A percentile compares a stretch with the other conserved stretches of the same genome.
phyloP scores from a whole-genome alignment of 108 stramenopile genomes.

The Cyclotella atomus region DNA sequence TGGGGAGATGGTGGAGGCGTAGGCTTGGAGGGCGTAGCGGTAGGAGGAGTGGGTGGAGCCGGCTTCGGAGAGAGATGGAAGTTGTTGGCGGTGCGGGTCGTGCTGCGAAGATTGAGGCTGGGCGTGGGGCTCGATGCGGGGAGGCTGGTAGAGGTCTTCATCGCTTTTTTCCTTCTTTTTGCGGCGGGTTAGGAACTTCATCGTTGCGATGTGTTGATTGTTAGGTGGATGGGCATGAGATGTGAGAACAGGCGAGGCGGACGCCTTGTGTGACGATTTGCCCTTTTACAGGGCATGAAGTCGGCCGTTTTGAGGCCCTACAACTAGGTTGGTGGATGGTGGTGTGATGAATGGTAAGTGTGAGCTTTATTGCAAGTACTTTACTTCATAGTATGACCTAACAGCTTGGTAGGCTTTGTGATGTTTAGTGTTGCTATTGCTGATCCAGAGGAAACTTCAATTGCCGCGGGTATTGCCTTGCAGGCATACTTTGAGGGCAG shows the following conservation, averaged over 20 bases:
- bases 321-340: too few relatives aligned
- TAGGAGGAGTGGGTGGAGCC: slow-evolving; percentile 7
- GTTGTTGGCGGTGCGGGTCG: slow-evolving; percentile 7
- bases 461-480: slow-evolving; percentile 53
- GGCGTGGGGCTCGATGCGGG: background rate
- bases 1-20: slow-evolving; percentile 35
- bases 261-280: too few relatives aligned
- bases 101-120: background rate
- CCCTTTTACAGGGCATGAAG: too few relatives aligned
- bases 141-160: slow-evolving; percentile 25
- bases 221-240: background rate
- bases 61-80: background rate
- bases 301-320: too few relatives aligned
- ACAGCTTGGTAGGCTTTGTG: too few relatives aligned
- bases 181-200: slow-evolving; percentile 10
- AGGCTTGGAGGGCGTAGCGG: slow-evolving; percentile 42
- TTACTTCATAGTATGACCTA: too few relatives aligned
- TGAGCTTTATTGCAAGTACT: too few relatives aligned
- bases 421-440: slow-evolving; percentile 46
- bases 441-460: slow-evolving; percentile 53
- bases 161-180: slow-evolving; percentile 42
- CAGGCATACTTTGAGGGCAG: slow-evolving; percentile 67
- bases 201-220: background rate
- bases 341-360: slow-evolving; percentile 65
- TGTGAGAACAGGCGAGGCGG: too few relatives aligned